Conservation (phyloP, 140 eudicot genomes). For the Anethum foeniculum region DNA sequence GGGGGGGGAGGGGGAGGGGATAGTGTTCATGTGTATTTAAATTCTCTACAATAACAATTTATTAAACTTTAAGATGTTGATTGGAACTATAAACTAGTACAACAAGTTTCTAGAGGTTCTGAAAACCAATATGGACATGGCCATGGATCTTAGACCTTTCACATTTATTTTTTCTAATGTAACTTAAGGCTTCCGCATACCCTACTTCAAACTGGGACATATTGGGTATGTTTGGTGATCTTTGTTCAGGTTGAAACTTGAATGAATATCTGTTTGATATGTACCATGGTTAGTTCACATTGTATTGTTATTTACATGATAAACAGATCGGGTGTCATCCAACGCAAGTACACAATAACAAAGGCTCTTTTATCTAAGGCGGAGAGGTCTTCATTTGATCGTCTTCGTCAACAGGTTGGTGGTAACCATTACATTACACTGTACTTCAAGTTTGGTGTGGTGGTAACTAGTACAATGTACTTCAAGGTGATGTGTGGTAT, state of each 20-base stretch:
- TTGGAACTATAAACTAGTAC: background rate
- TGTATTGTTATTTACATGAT: background rate
- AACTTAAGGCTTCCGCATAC: background rate
- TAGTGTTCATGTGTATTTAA: background rate
- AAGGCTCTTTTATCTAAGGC: slow-evolving; percentile 66
- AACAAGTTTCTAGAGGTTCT: background rate
- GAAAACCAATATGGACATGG: background rate
- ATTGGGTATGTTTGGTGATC: background rate
- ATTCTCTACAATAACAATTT: background rate
- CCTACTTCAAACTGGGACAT: background rate
- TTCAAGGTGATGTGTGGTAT: background rate
- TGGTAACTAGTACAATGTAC: background rate
- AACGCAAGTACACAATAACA: slow-evolving; percentile 58
- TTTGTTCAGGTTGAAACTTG: background rate
- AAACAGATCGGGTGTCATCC: slow-evolving; percentile 51
- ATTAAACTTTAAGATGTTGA: background rate
- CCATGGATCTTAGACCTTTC: background rate
- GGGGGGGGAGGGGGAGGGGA: background rate
- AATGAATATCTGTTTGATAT: background rate
- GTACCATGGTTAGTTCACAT: background rate
- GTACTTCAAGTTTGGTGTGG: slow-evolving; percentile 8
- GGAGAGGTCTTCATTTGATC: slow-evolving; percentile 73
- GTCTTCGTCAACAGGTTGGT: slow-evolving; percentile 66
- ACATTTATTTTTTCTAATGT: background rate
- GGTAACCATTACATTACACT: background rate